These are phyloP conservation scores for Pleurotus cornucopiae DNA, from an alignment of 768 basidiomycete species.

Conservation along the genomic window DNA sequence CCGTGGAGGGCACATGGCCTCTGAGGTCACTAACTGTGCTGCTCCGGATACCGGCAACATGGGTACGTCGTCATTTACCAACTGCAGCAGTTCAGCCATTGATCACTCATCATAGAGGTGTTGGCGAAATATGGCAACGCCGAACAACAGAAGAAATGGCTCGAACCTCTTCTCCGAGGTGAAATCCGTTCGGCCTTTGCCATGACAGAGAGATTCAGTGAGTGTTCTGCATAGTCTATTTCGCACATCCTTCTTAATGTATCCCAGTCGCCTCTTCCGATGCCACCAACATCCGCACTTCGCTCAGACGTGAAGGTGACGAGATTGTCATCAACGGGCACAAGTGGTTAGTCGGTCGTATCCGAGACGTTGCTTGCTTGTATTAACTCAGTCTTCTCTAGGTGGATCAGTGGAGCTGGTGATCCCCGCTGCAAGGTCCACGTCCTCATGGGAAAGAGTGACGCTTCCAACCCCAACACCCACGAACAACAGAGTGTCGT, in stretches of 20 bases:
- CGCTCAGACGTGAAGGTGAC: constrained; percentile 76
- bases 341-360: constrained; percentile 66
- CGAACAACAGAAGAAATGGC: constrained; percentile 89
- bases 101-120: constrained; percentile 64
- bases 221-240: constrained; percentile 9
- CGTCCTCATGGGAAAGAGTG: constrained; percentile 93
- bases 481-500: constrained; percentile 93
- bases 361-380: not conserved
- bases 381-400: constrained; percentile 20
- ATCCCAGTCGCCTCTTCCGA: constrained; percentile 83
- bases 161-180: constrained; percentile 82
- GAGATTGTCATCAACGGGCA: constrained; percentile 93
- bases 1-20: constrained; percentile 73
- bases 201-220: constrained; percentile 94
- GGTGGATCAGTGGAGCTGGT: constrained; percentile 98
- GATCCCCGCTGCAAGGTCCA: constrained; percentile 88
- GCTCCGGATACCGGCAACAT: constrained; percentile 99
- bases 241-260: constrained; percentile 8
- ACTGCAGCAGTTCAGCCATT: not conserved
- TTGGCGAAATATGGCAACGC: constrained; percentile 90
- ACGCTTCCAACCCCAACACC: constrained; percentile 70
- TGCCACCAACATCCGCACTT: constrained; percentile 91
- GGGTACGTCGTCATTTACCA: constrained; percentile 47
- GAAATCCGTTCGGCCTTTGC: constrained; percentile 93
- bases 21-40: constrained; percentile 89